Conservation (phyloP, 2,329 filamentous ascomycete genomes). For the Aspergillus latus region DNA sequence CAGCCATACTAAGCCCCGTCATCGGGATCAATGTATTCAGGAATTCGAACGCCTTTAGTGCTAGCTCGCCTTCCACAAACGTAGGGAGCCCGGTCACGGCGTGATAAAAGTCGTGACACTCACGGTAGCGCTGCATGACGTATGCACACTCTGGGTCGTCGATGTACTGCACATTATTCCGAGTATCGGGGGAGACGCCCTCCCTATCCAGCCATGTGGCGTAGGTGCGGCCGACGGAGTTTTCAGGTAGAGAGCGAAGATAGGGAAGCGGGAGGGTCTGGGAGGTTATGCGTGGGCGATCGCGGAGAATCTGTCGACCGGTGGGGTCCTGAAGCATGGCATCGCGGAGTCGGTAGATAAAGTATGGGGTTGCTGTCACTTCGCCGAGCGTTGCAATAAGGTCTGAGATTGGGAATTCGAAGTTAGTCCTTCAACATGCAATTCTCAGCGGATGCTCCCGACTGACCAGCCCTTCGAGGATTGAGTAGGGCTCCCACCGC, state of each 20-base stretch:
- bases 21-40: constrained; percentile 92
- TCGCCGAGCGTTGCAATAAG: constrained; percentile 94
- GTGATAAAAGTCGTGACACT: constrained; percentile 98
- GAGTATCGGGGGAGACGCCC: constrained; percentile 87
- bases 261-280: constrained; percentile 64
- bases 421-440: not conserved
- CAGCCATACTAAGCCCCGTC: constrained; percentile 83
- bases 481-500: constrained; percentile 64
- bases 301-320: constrained; percentile 85
- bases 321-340: constrained; percentile 84
- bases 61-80: constrained; percentile 92
- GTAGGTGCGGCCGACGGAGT: constrained; percentile 79
- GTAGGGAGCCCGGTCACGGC: constrained; percentile 87
- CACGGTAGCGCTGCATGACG: constrained; percentile 96
- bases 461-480: constrained; percentile 72
- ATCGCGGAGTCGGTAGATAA: constrained; percentile 86
- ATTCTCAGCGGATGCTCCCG: not conserved
- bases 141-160: constrained; percentile 96
- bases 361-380: constrained; percentile 90
- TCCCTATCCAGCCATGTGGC: constrained; percentile 90
- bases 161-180: constrained; percentile 79
- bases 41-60: constrained; percentile 97
- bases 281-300: constrained; percentile 84
- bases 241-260: constrained; percentile 69
- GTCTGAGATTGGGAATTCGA: constrained; percentile 55